Conservation (phyloP, 257 asterid genomes). For the Solanum paucissectum region DNA sequence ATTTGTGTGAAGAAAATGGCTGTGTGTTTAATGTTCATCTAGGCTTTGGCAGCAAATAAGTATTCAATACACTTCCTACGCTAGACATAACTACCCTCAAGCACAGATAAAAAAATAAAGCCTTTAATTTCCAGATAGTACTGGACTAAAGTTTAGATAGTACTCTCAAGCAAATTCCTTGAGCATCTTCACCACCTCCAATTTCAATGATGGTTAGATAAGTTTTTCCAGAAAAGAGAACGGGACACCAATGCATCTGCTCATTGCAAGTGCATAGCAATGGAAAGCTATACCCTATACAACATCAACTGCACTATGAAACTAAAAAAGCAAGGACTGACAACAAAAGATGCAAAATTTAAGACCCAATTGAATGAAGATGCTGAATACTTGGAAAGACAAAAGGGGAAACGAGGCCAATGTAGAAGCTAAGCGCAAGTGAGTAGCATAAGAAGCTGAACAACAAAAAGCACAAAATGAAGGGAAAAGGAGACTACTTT, state of each 20-base stretch:
- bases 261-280: neutral
- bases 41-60: neutral
- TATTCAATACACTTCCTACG: neutral
- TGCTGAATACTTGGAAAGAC: neutral
- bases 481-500: neutral
- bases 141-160: neutral
- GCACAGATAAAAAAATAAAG: neutral
- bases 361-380: neutral
- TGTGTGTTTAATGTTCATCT: neutral
- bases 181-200: neutral
- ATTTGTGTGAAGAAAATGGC: neutral
- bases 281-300: neutral
- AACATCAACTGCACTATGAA: neutral
- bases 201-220: neutral
- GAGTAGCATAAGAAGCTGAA: neutral
- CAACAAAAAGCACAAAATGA: neutral
- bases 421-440: neutral
- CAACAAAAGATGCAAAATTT: neutral
- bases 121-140: neutral
- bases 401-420: neutral
- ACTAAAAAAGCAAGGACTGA: neutral
- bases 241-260: neutral
- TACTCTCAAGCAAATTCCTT: neutral
- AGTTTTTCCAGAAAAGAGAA: neutral
- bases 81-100: neutral